Evolutionary conservation across 106 monocot species (phyloP).

Genomic region (Agapanthus africanus): DNA sequence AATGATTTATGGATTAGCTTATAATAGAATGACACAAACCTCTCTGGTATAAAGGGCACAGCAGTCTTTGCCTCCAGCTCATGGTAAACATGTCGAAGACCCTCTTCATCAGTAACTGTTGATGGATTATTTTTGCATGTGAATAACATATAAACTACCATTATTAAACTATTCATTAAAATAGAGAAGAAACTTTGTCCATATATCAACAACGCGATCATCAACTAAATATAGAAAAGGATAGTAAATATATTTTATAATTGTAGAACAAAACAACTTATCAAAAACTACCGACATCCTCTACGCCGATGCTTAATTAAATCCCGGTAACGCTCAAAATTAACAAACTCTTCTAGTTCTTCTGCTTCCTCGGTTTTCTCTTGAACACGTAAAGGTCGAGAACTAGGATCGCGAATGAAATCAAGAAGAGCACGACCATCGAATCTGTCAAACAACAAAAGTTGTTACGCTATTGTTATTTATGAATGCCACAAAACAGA

Average conservation of each 20-base stretch:
- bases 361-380: slow-evolving; percentile 89
- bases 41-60: slow-evolving; percentile 48
- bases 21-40: slow-evolving; percentile 19
- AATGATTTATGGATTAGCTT: too few relatives aligned
- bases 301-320: slow-evolving; percentile 99
- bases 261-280: slow-evolving; percentile 22
- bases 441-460: slow-evolving; percentile 96
- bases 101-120: slow-evolving; percentile 83
- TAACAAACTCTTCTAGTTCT: slow-evolving; percentile 98
- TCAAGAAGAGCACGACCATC: slow-evolving; percentile 97
- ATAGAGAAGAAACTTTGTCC: not conserved
- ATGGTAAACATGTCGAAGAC: slow-evolving; percentile 59
- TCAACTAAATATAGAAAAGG: not conserved
- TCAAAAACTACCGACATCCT: slow-evolving; percentile 99
- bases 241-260: slow-evolving; percentile 12
- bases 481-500: not conserved
- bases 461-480: slow-evolving; percentile 83
- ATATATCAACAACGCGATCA: not conserved
- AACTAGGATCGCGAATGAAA: slow-evolving; percentile 80
- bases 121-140: slow-evolving; percentile 9
- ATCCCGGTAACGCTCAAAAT: slow-evolving; percentile 99
- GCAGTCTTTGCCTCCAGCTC: slow-evolving; percentile 69
- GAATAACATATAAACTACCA: not conserved
- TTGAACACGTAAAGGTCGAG: slow-evolving; percentile 47
- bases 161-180: slow-evolving; percentile 2